Base-by-base conservation (phyloP, 2,329 filamentous ascomycete species). In the Didymella sp. region DNA sequence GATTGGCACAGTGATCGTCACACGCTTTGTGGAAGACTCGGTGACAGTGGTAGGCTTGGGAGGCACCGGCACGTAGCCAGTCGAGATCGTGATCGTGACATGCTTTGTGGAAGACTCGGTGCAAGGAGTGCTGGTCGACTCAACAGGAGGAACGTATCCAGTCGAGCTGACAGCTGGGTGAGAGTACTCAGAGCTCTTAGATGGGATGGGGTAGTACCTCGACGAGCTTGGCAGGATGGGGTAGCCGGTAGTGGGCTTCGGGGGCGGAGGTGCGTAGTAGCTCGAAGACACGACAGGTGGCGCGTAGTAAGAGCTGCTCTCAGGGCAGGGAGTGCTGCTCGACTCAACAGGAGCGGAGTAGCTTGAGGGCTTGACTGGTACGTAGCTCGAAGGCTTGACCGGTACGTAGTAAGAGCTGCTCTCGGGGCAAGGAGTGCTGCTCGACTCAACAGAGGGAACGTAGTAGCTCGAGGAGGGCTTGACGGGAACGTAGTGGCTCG, bases 241-340 rank as follows among this genome's bases (percentile, higher is more conserved):
- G 8, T 37, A 37, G 33, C 33, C 33, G 17, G 33, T 37, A 37
- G 33, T 37, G 11, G 33, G 33, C 33, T 37, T 37, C 6, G 53
- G 53, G 4, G 46, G 46, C 9, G 40, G 22, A 9, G 55, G 58
- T 15, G 49, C 15, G 47, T 48, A 35, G 42, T 38, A 40, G 38
- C n/a, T 59, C 15, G 31, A 33, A 13, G 46, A 22, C 17, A 21
- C 12, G 38, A 5, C 50, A 33, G 35, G 35, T 12, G 35, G 35
- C 0, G 35, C 35, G 35, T 38, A 38, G 8, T 40, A 40, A 40
- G 37, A 40, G 37, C 37, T 40, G 37, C 37, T 40, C 37, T 51
- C 47, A 21, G 59, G 55, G 51, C 55, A 58, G 11, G 59, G 59
- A 38, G 53, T 59, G n/a, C 45, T 44, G 15, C 41, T 40, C 25